Percentiles rank a stretch among this genome's conserved stretches.
Conservation (phyloP, 768 basidiomycete species). For the Agaricus subrufescens region DNA sequence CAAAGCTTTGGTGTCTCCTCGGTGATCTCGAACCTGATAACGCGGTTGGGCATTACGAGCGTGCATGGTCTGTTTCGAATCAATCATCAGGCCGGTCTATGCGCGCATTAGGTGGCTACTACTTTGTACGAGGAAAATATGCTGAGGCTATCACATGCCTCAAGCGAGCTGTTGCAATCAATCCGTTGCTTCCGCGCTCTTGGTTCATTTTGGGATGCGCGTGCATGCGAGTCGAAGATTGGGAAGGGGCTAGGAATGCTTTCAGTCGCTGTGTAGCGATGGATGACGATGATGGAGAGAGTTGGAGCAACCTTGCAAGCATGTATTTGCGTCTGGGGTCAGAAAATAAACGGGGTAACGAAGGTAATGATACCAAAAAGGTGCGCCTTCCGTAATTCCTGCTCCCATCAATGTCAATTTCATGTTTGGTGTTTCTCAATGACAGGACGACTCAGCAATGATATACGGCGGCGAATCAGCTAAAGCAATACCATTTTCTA, state of each 20-base stretch:
- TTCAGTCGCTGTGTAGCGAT: conserved; percentile 85
- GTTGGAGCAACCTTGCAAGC: conserved; percentile 96
- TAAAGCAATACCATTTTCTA: conserved; percentile 50
- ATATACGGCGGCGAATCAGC: conserved; percentile 14
- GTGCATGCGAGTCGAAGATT: conserved; percentile 74
- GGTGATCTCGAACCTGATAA: conserved; percentile 83
- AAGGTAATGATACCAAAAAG: conserved; percentile 24
- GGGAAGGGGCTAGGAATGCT: conserved; percentile 78
- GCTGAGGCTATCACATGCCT: conserved; percentile 60
- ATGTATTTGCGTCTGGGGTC: conserved; percentile 84
- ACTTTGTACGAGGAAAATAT: conserved; percentile 69
- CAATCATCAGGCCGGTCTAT: conserved; percentile 85
- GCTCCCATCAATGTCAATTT: neutral
- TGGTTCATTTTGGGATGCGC: conserved; percentile 99
- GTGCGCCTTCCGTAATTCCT: conserved; percentile 15
- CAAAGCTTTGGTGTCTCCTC: conserved; percentile 92
- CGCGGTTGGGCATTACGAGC: conserved; percentile 70
- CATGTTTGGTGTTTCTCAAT: neutral
- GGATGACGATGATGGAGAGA: conserved; percentile 96
- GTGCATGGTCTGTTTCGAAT: conserved; percentile 79
- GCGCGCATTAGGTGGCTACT: conserved; percentile 83
- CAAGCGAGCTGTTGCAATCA: conserved; percentile 75
- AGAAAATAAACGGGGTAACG: conserved; percentile 20
- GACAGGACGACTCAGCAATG: conserved; percentile 2
- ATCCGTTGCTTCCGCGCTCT: conserved; percentile 79